Evolutionary conservation across 371 early-diverging fungal species (phyloP).

Genomic region (Globomyces sp.): DNA sequence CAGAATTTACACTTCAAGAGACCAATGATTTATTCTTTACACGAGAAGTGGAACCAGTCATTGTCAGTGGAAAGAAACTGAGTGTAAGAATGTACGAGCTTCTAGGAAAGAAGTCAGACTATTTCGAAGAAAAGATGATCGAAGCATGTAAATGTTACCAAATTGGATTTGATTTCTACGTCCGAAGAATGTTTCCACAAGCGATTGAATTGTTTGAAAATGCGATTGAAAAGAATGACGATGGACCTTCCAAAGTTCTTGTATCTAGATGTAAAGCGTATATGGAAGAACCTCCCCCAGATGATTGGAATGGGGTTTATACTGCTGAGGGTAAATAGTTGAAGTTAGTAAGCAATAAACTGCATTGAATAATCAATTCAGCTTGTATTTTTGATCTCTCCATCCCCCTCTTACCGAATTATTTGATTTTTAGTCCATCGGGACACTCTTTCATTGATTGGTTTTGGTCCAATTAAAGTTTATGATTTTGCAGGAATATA

Average conservation of each 20-base stretch:
- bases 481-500: conserved; percentile 2
- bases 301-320: conserved; percentile 35
- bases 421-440: too few relatives aligned
- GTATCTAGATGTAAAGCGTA: conserved; percentile 34
- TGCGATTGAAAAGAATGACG: conserved; percentile 28
- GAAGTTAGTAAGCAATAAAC: neutral
- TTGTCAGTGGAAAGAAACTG: conserved; percentile 41
- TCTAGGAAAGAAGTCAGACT: conserved; percentile 31
- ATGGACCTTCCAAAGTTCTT: conserved; percentile 44
- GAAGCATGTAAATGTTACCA: conserved; percentile 26
- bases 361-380: too few relatives aligned
- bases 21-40: conserved; percentile 36
- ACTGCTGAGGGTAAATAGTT: conserved; percentile 24
- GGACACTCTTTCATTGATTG: too few relatives aligned
- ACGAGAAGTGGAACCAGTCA: conserved; percentile 44
- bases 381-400: too few relatives aligned
- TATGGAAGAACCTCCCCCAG: conserved; percentile 35
- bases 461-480: too few relatives aligned
- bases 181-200: conserved; percentile 27
- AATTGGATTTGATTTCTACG: conserved; percentile 32
- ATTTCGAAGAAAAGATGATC: conserved; percentile 15
- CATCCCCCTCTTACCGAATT: too few relatives aligned
- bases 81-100: conserved; percentile 44
- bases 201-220: conserved; percentile 32
- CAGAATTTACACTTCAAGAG: conserved; percentile 40